These are phyloP conservation scores for Pestalotiopsis sp. DNA, from an alignment of 2,329 filamentous ascomycete species.

Conservation along the genomic window DNA sequence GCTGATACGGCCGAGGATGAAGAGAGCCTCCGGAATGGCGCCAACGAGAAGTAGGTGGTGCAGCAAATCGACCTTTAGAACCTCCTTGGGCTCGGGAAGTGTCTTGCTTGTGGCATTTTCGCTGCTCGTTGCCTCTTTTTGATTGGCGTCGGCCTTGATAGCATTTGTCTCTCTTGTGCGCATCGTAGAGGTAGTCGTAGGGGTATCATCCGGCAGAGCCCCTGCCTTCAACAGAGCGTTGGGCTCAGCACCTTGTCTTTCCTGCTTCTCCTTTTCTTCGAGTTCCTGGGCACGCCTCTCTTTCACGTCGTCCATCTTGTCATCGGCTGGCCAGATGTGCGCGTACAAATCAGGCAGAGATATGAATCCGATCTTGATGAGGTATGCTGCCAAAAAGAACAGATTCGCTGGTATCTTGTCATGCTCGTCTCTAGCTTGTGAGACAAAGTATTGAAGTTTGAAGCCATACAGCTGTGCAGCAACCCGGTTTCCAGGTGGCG, in stretches of 20 bases:
- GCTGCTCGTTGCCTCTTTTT: conserved; percentile 46
- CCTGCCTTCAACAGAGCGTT: conserved; percentile 90
- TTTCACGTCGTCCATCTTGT: conserved; percentile 76
- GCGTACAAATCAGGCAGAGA: conserved; percentile 89
- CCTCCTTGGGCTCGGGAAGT: conserved; percentile 73
- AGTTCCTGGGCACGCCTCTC: conserved; percentile 74
- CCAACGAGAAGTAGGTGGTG: conserved; percentile 88
- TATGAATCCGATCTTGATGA: conserved; percentile 97
- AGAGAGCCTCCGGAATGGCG: conserved; percentile 88
- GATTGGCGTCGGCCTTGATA: conserved; percentile 56
- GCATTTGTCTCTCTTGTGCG: conserved; percentile 52
- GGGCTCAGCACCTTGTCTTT: conserved; percentile 69
- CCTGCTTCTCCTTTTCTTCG: conserved; percentile 74
- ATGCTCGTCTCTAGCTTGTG: conserved; percentile 70
- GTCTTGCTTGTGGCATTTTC: conserved; percentile 47
- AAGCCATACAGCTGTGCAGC: conserved; percentile 95
- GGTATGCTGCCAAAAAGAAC: conserved; percentile 85
- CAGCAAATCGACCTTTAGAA: conserved; percentile 82
- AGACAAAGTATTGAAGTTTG: conserved; percentile 94
- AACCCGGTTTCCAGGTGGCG: conserved; percentile 83
- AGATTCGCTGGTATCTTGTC: conserved; percentile 90
- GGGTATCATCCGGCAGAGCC: conserved; percentile 81
- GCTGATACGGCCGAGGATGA: conserved; percentile 87
- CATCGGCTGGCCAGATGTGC: conserved; percentile 85
- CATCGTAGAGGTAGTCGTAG: conserved; percentile 46